Conservation (phyloP, 2,329 filamentous ascomycete genomes). For the Rasamsonia emersonii region DNA sequence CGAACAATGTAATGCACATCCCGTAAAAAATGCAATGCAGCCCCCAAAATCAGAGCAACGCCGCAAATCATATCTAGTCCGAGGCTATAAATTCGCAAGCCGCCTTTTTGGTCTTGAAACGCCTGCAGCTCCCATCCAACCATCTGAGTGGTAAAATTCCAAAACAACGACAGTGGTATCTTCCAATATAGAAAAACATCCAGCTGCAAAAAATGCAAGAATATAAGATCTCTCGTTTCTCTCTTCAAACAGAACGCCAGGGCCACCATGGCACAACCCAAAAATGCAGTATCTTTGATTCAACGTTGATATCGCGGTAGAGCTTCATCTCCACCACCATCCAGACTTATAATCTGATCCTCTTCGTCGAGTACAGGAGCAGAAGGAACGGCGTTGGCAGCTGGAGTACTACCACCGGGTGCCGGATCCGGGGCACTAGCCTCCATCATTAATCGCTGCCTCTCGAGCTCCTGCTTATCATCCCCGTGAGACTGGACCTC, state of each 20-base stretch:
- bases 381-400: conserved; percentile 33
- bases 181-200: conserved; percentile 4
- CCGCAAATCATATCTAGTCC: too few relatives aligned
- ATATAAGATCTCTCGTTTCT: conserved; percentile 1
- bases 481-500: conserved; percentile 42
- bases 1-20: too few relatives aligned
- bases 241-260: not conserved
- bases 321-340: conserved; percentile 29
- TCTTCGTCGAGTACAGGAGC: conserved; percentile 53
- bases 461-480: conserved; percentile 73
- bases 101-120: too few relatives aligned
- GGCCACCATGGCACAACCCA: not conserved
- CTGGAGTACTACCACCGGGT: conserved; percentile 10
- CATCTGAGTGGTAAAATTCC: too few relatives aligned
- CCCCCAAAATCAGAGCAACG: too few relatives aligned
- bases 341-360: conserved; percentile 35
- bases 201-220: conserved; percentile 3
- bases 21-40: too few relatives aligned
- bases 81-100: too few relatives aligned
- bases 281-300: conserved; percentile 2
- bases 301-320: conserved; percentile 38
- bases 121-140: too few relatives aligned
- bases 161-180: conserved; percentile 6
- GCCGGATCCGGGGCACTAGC: conserved; percentile 50
- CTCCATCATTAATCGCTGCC: conserved; percentile 53